Evolutionary conservation across 2,329 filamentous ascomycete species (phyloP), one percentile per base, ranked within the genome.

Genomic region (Colletotrichum melonis): DNA sequence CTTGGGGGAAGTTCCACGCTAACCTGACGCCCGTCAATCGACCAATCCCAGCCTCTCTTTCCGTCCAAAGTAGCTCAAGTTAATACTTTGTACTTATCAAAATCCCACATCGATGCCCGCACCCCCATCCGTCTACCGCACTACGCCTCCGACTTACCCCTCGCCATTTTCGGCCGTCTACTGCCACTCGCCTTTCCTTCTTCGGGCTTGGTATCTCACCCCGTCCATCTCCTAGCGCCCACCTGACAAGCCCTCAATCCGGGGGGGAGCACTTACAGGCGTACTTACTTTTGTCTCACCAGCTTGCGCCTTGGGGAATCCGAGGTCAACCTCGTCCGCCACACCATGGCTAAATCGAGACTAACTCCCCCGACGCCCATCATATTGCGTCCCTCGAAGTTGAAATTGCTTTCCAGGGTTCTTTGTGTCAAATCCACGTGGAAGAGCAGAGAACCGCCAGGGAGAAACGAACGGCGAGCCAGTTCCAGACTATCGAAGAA

Each of bases 21-120:
- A 73, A 24, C 52, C 46, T 14, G 42, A 71, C 46, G 59, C 67
- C 42, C 35, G 56, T 22, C 60, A 62, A 56, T 56, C 30, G 46
- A 24, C 65, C 52, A 72, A 69, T 63, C 69, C 69, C 69, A 59
- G 42, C 42, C 69, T 55, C 42, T 63, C 54, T 57, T n/a, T 67
- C 46, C 56, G 16, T 59, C 63, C 64, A 55, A 57, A 63, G 28
- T n/a, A 14, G 14, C 38, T 42, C 38, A 42, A 7, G 38, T 19
- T 19, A 42, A 42, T 42, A 42, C 38, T 42, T 16, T 42, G 38
- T 42, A 69, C 67, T 57, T 73, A 62, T 71, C 42, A 57, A 71
- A 49, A 55, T 49, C 42, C 56, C 24, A 22, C 19, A 26, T 49
- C 26, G 67, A 66, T 73, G 67, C 59, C 67, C 71, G 49, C 60